A percentile compares a stretch with the other conserved stretches of the same genome.
phyloP scores from a whole-genome alignment of 148 eudicot genomes.

The Arctostaphylos glauca region DNA sequence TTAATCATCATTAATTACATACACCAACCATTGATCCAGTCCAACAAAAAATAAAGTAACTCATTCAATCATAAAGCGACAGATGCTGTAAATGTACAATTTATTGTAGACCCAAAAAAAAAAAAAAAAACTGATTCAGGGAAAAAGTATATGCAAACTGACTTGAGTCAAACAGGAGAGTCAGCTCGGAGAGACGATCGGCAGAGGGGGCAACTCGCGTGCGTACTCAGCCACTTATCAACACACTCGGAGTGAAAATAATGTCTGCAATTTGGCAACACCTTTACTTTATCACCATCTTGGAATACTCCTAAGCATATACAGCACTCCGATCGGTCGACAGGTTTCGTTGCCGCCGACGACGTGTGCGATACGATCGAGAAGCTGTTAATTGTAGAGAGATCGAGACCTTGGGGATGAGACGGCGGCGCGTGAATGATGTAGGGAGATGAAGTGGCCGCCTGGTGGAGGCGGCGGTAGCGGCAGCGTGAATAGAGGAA shows the following conservation, averaged over 20 bases:
- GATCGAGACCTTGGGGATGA: conserved; percentile 42
- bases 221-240: conserved; percentile 61
- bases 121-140: too few species aligned
- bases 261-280: conserved; percentile 56
- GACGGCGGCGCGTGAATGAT: conserved; percentile 11
- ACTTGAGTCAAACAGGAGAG: conserved; percentile 30
- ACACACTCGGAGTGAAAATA: conserved; percentile 73
- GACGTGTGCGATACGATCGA: conserved; percentile 43
- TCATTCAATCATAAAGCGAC: background rate
- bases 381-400: conserved; percentile 31
- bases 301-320: conserved; percentile 66
- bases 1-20: too few species aligned
- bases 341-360: conserved; percentile 12
- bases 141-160: background rate
- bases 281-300: conserved; percentile 67
- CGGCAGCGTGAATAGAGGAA: conserved; percentile 64
- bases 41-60: background rate
- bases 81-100: background rate
- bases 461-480: background rate
- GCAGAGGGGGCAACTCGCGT: conserved; percentile 76
- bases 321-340: conserved; percentile 55
- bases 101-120: background rate
- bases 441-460: conserved; percentile 24
- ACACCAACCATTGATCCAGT: too few species aligned
- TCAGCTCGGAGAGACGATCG: conserved; percentile 48